Evolutionary conservation across 805 yeast genomes (phyloP).

Genomic region (Monosporozyma aquatica): DNA sequence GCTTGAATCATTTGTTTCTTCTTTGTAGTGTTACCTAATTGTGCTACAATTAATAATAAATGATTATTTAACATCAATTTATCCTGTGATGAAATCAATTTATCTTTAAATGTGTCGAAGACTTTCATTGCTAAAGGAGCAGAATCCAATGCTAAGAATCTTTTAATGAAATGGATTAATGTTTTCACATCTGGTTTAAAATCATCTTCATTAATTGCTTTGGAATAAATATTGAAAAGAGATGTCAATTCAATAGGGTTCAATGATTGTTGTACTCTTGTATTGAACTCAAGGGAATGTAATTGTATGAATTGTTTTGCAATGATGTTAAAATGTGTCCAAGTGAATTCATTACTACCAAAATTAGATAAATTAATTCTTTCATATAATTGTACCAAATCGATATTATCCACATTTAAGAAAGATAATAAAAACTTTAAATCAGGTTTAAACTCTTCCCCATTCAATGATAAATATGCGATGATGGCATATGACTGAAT

Average conservation of each 20-base stretch:
- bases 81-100: constrained; percentile 1
- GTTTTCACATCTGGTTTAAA: constrained; percentile 10
- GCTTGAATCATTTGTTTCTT: constrained; percentile 23
- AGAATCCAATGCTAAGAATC: constrained; percentile 13
- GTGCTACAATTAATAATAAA: constrained; percentile 20
- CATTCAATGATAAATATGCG: background rate
- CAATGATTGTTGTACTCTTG: background rate
- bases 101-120: constrained; percentile 16
- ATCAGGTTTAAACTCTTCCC: background rate
- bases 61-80: constrained; percentile 11
- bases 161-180: constrained; percentile 19
- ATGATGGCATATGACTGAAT: background rate
- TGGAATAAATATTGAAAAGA: background rate
- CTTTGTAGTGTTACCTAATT: constrained; percentile 9
- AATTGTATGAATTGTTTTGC: background rate
- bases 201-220: background rate
- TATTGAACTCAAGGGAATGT: background rate
- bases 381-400: background rate
- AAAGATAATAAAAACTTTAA: background rate
- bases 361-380: background rate
- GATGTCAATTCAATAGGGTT: background rate
- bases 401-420: background rate
- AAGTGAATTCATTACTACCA: background rate
- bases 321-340: background rate
- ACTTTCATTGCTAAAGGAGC: constrained; percentile 16